Evolutionary conservation across 208 protist genomes (phyloP).

Genomic region (Acanthamoeba royreba): DNA sequence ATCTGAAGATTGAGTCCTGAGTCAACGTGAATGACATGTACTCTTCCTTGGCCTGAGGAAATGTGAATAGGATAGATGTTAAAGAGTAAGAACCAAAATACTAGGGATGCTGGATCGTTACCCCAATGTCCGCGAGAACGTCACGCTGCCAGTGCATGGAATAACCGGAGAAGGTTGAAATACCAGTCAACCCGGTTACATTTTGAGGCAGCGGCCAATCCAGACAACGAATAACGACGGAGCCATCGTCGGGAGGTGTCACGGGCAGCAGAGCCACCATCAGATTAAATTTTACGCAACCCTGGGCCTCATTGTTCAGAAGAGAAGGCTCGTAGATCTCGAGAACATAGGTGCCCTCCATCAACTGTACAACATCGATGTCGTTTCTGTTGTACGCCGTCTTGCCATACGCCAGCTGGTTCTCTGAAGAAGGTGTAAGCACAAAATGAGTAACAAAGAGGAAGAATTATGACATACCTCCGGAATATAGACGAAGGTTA

Average conservation of each 20-base stretch:
- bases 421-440: background rate
- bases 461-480: background rate
- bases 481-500: constrained; percentile 1
- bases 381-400: constrained; percentile 44
- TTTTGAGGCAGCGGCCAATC: background rate
- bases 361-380: background rate
- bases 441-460: background rate
- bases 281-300: background rate
- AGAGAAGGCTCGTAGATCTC: constrained; percentile 38
- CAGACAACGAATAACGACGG: background rate
- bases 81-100: too few relatives aligned
- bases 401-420: background rate
- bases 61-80: too few relatives aligned
- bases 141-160: background rate
- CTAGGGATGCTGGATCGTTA: too few relatives aligned
- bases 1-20: background rate
- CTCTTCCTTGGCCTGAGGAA: background rate
- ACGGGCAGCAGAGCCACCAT: background rate
- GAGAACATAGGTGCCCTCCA: background rate
- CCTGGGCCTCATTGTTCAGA: background rate
- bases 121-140: background rate
- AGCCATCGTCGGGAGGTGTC: background rate
- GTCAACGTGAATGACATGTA: background rate
- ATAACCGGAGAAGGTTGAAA: background rate
- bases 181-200: background rate